Conservation (phyloP, 805 yeast genomes). For the Metschnikowia vanudenii region DNA sequence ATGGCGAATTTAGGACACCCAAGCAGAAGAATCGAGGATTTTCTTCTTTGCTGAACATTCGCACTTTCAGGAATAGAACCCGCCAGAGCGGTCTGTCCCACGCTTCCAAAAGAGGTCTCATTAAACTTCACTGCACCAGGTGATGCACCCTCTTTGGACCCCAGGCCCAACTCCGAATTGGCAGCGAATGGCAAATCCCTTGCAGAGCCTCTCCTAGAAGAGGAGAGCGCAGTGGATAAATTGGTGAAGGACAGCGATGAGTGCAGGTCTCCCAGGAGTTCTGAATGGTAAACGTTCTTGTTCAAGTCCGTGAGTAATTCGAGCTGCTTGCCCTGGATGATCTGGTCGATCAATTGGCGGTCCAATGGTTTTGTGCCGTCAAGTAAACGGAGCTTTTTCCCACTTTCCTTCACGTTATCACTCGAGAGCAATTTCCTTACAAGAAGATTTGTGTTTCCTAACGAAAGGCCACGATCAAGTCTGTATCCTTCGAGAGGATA, state of each 20-base stretch:
- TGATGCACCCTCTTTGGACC: neutral
- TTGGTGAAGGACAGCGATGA: slow-evolving; percentile 36
- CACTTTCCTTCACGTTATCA: slow-evolving; percentile 15
- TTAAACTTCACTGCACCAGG: slow-evolving; percentile 20
- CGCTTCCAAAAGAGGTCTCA: neutral
- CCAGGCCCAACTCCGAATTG: slow-evolving; percentile 8
- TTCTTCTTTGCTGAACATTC: slow-evolving; percentile 17
- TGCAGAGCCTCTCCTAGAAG: slow-evolving; percentile 22
- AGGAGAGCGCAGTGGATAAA: slow-evolving; percentile 24
- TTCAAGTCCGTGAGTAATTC: slow-evolving; percentile 38
- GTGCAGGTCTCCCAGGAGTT: slow-evolving; percentile 29
- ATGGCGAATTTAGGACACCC: slow-evolving; percentile 33
- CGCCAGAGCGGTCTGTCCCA: neutral
- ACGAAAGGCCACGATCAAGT: slow-evolving; percentile 24
- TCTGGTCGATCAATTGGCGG: slow-evolving; percentile 28
- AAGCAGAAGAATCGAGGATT: slow-evolving; percentile 26
- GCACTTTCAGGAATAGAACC: too few relatives aligned
- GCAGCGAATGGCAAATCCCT: slow-evolving; percentile 23
- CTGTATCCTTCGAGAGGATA: slow-evolving; percentile 36
- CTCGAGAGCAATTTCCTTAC: slow-evolving; percentile 24
- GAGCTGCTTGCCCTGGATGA: slow-evolving; percentile 34
- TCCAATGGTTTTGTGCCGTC: slow-evolving; percentile 26
- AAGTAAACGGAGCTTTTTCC: slow-evolving; percentile 32
- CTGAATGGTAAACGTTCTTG: slow-evolving; percentile 33
- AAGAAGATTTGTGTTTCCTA: slow-evolving; percentile 19